These are phyloP conservation scores for Xylariales sp. DNA, from an alignment of 2,329 filamentous ascomycete genomes.

Conservation along the genomic window DNA sequence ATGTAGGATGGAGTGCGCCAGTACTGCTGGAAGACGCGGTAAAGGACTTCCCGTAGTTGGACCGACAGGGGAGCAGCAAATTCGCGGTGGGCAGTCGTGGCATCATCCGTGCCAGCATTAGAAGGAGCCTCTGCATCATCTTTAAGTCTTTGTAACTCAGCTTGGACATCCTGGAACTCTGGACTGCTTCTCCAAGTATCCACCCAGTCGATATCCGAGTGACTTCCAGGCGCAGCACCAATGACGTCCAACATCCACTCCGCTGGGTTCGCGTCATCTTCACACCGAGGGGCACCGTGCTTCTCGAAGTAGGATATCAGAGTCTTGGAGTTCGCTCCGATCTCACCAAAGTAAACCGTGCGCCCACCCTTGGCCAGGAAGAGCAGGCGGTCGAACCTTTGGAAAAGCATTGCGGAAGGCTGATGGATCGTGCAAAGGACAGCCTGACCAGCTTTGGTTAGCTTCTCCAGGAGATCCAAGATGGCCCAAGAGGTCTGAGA, in stretches of 20 bases:
- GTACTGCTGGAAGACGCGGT: conserved; percentile 84
- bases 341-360: conserved; percentile 54
- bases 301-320: conserved; percentile 52
- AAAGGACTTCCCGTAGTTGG: conserved; percentile 64
- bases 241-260: conserved; percentile 55
- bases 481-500: conserved; percentile 71
- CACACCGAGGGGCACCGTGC: conserved; percentile 51
- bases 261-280: conserved; percentile 53
- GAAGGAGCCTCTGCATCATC: conserved; percentile 34
- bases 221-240: conserved; percentile 39
- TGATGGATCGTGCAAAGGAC: conserved; percentile 41
- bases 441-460: conserved; percentile 38
- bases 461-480: conserved; percentile 61
- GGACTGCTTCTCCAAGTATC: conserved; percentile 42
- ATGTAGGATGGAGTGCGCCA: conserved; percentile 89
- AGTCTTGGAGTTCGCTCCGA: conserved; percentile 43
- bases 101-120: conserved; percentile 13
- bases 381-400: conserved; percentile 45
- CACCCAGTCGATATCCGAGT: conserved; percentile 60
- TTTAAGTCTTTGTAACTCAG: conserved; percentile 54
- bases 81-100: conserved; percentile 48
- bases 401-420: conserved; percentile 34
- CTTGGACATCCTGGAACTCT: conserved; percentile 45
- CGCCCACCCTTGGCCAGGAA: conserved; percentile 49
- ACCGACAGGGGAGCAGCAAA: conserved; percentile 71